phyloP scores from a whole-genome alignment of 2,329 filamentous ascomycete genomes.

The Ceratocystis variospora region DNA sequence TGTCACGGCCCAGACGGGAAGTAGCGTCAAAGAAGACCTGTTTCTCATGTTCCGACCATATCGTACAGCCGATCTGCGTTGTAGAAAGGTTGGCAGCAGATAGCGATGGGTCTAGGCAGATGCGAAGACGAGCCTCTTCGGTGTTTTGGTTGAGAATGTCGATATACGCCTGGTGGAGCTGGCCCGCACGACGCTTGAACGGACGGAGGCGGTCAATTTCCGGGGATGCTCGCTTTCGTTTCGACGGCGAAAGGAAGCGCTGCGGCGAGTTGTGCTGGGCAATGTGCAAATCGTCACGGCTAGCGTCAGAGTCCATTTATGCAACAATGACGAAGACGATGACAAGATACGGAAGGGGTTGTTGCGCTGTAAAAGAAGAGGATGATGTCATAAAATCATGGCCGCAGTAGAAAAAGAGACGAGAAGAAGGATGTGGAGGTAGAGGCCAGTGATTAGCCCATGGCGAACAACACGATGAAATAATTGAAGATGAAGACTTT shows the following conservation, averaged over 20 bases:
- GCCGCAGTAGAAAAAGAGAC: neutral
- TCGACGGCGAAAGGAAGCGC: neutral
- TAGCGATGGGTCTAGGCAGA: neutral
- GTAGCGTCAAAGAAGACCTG: constrained; percentile 52
- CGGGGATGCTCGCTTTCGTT: neutral
- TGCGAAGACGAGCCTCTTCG: constrained; percentile 30
- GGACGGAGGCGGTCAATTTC: neutral
- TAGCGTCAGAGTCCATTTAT: neutral
- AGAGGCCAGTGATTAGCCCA: neutral
- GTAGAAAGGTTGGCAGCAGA: constrained; percentile 36
- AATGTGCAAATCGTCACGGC: neutral
- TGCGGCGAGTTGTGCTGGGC: neutral
- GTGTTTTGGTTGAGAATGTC: constrained; percentile 44
- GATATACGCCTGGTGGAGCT: constrained; percentile 36
- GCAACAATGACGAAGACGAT: neutral
- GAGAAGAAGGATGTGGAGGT: neutral
- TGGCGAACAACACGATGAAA: neutral
- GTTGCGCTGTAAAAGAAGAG: neutral
- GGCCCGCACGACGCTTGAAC: constrained; percentile 34
- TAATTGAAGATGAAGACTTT: neutral
- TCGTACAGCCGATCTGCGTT: constrained; percentile 52
- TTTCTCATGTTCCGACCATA: constrained; percentile 63
- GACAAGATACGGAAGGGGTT: neutral
- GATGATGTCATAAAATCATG: neutral
- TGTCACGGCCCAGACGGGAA: constrained; percentile 47